Percentiles rank a stretch among this genome's conserved stretches.
Conservation (phyloP, 2,329 filamentous ascomycete genomes). For the Rhynchosporium graminicola region DNA sequence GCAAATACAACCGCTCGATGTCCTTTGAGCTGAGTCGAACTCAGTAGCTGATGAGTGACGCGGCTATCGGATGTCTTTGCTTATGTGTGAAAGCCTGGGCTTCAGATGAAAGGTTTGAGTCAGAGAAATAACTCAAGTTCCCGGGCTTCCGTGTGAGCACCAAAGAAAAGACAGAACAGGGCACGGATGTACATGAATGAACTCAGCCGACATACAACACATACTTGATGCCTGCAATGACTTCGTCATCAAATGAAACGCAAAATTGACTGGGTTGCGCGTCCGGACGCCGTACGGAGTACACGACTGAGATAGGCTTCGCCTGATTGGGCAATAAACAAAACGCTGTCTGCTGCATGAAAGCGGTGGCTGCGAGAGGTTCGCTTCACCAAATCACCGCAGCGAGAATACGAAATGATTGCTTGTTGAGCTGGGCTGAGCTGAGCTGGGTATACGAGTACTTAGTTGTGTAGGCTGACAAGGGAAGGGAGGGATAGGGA, state of each 20-base stretch:
- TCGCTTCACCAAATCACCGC: neutral
- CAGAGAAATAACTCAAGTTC: neutral
- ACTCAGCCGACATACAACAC: too few species aligned
- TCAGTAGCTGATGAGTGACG: neutral
- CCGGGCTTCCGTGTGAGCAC: neutral
- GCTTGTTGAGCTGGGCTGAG: neutral
- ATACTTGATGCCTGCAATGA: too few species aligned
- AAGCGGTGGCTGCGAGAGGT: neutral
- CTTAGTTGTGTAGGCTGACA: too few species aligned
- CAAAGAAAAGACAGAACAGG: neutral
- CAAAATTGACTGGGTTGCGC: neutral
- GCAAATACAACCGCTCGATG: too few species aligned
- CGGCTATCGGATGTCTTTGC: neutral
- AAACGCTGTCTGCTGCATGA: neutral
- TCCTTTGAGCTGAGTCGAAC: neutral
- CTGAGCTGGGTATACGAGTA: too few species aligned
- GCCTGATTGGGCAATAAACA: neutral
- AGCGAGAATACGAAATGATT: neutral
- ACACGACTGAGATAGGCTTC: too few species aligned
- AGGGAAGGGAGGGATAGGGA: too few species aligned
- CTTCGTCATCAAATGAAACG: neutral
- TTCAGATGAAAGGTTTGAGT: neutral
- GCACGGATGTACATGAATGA: neutral
- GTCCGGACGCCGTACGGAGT: too few species aligned
- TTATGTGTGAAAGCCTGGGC: conserved; percentile 4